A percentile compares a stretch with the other conserved stretches of the same genome.
Conservation (phyloP, 371 early-diverging fungal species). For the Enterospora canceri region DNA sequence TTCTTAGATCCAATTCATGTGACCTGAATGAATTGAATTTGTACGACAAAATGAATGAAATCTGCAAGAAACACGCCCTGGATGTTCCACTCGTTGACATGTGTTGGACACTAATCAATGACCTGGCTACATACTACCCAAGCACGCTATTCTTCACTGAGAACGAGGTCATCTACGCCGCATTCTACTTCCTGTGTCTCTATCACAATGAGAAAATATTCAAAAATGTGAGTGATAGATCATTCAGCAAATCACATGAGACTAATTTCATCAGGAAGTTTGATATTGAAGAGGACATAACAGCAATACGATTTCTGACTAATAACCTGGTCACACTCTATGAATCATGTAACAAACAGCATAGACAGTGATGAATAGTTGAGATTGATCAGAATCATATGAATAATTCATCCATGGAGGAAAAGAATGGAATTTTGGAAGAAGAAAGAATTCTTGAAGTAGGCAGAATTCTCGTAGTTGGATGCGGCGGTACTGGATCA, state of each 20-base stretch:
- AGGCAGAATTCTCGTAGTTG: constrained; percentile 34
- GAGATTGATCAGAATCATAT: too few species aligned
- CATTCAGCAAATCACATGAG: neutral
- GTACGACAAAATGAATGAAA: neutral
- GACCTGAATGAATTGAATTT: neutral
- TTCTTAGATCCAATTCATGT: neutral
- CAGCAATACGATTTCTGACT: neutral
- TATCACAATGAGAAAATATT: neutral
- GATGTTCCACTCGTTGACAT: neutral
- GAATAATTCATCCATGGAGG: neutral
- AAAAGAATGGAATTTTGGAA: too few species aligned
- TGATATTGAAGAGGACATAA: too few species aligned
- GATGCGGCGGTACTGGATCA: constrained; percentile 45
- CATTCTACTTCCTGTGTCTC: neutral
- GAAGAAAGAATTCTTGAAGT: neutral
- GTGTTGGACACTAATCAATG: constrained; percentile 10
- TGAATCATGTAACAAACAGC: neutral
- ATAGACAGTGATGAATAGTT: too few species aligned
- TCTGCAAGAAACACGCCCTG: neutral
- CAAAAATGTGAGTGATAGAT: neutral
- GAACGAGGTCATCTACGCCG: neutral
- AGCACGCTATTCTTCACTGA: neutral
- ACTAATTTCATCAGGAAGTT: neutral
- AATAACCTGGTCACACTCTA: neutral
- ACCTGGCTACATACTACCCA: neutral